Evolutionary conservation across 2,329 filamentous ascomycete species (phyloP).

Genomic region (Balansia obtecta): DNA sequence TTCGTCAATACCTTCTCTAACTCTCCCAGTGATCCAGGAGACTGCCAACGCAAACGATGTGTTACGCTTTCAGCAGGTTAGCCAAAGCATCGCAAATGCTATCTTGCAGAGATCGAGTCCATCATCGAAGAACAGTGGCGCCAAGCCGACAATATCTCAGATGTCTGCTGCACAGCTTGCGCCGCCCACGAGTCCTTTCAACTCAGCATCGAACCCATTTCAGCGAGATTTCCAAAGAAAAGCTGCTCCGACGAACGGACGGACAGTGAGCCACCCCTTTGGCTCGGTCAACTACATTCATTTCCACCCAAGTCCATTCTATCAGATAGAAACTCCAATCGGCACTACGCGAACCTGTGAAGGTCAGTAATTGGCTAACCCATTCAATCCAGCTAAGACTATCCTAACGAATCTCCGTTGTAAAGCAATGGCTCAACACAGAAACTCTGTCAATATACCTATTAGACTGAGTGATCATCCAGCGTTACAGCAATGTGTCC

Average conservation of each 20-base stretch:
- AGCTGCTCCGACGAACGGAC: conserved; percentile 10
- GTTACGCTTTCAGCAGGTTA: conserved; percentile 30
- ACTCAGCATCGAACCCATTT: conserved; percentile 4
- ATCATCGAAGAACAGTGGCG: conserved; percentile 9
- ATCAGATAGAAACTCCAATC: conserved; percentile 53
- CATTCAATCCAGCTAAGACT: conserved; percentile 17
- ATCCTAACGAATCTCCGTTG: conserved; percentile 8
- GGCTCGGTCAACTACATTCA: conserved; percentile 10
- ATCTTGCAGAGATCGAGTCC: conserved; percentile 17
- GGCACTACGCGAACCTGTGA: conserved; percentile 57
- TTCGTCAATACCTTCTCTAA: background rate
- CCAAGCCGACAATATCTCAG: conserved; percentile 2
- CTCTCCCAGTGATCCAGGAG: conserved; percentile 28
- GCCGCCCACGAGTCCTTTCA: conserved; percentile 12
- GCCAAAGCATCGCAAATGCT: conserved; percentile 27
- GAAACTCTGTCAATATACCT: conserved; percentile 33
- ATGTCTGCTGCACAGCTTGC: conserved; percentile 6
- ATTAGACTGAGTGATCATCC: conserved; percentile 39
- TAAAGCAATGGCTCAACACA: conserved; percentile 42
- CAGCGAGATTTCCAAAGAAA: conserved; percentile 8
- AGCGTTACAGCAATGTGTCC: conserved; percentile 40
- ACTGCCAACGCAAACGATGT: conserved; percentile 24
- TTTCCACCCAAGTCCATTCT: conserved; percentile 75
- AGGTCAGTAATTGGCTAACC: conserved; percentile 36
- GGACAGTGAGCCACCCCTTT: conserved; percentile 10